Evolutionary conservation across 257 asterid genomes (phyloP), one percentile per base, ranked within the genome.

Genomic region (Thymus mandschuricus): DNA sequence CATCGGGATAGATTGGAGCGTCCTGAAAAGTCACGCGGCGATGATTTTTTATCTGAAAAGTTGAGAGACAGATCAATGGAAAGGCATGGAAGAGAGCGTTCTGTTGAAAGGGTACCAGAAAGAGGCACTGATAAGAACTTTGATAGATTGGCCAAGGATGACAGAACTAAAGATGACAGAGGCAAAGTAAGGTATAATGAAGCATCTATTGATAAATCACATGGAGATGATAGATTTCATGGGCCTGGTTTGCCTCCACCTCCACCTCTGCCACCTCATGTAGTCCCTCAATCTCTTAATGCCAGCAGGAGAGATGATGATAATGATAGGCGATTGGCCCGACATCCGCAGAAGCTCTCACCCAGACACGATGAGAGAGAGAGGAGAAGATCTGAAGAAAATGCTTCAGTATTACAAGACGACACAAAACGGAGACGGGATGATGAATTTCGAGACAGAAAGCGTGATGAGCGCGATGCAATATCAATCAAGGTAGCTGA

Each of bases 361-460:
- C 99, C 98, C 9, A 89, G 96, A 73, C 93, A 86, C 77, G 99
- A 95, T 29, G 97, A 95, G 72, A 87, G 98, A 80, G 99, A 95
- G 67, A 81, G 89, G 75, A 84, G 96, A 62, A 85, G 97, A 74
- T 95, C 99, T 2, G 99, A 95, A 79, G 99, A 95, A 75, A 92
- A 78, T 79, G 76, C 82, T 77, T 77, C 87, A 40, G 78, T 80
- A 71, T 71, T 83, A 78, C 97, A 79, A 75, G 99, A 95, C 74
- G 99, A 95, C 78, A 62, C 80, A 29, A 95, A 95, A 78, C 92
- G 97, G 69, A 80, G 99, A 78, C 87, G 97, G 71, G 99, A 95
- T 41, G 99, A 95, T 66, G 99, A 95, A 58, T 78, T 85, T 73
- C 92, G 96, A 67, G 99, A 94, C 29, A 82, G 97, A 71, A 95